Evolutionary conservation across 2,329 filamentous ascomycete species (phyloP), one percentile per base, ranked within the genome.

Genomic region (Fusarium sororula): DNA sequence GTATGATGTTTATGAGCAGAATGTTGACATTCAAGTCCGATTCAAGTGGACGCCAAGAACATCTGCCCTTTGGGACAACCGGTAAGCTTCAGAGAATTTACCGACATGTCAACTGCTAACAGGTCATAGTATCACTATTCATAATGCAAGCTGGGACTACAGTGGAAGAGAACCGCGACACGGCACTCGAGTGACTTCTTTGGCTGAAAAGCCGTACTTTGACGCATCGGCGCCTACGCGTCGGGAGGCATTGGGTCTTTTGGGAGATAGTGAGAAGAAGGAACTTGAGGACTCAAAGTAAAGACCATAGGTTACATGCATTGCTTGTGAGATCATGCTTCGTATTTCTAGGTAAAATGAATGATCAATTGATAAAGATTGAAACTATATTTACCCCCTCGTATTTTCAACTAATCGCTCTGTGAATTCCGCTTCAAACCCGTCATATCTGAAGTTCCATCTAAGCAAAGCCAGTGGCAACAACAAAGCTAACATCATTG

Each of bases 101-200:
- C 0, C 5, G 2, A 47, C 2, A 7, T 28, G 8, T 1, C 2
- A 26, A 6, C 12, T 20, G 9, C 45, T 47, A 10, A 48, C 45
- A 2, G 6, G 4, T 4, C 3, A 3, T 17, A 48, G 90, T 44
- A 91, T 93, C 66, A 93, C 92, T 0, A 93, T 93, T 42, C 91
- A 94, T 75, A 93, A 93, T 70, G 92, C 91, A 0, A 91, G 89
- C 75, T 94, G 91, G 91, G 91, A 94, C 74, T 94, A 94, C 77
- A 91, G 89, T 39, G 90, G 90, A 4, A 86, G 83, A 26, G 85
- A 93, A 78, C 90, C 92, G 0, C 85, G 92, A 44, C 92, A 94
- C 79, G 92, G 92, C 6, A 94, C 92, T 0, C 85, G 93, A 35
- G 92, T 94, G 7, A 94, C 92, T 0, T 85, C 90, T 13, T 81